Evolutionary conservation across 208 protist species (phyloP).

Genomic region (Trypanosoma grayi): DNA sequence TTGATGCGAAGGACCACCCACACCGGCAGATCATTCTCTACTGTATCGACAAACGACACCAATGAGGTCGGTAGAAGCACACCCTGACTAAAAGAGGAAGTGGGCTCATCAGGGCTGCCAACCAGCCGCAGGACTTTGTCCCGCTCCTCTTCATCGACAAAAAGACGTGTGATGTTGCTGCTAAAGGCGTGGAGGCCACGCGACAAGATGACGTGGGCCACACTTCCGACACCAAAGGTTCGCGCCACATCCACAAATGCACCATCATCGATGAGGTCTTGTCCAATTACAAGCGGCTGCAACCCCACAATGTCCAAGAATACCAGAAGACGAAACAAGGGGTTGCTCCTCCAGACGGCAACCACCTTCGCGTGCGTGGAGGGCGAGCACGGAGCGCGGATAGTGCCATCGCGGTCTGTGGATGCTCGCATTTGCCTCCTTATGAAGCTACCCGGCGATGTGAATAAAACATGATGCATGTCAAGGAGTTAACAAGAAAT

Average conservation of each 20-base stretch:
- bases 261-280: slow-evolving; percentile 36
- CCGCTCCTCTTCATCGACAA: slow-evolving; percentile 40
- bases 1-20: slow-evolving; percentile 41
- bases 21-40: slow-evolving; percentile 50
- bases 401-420: neutral
- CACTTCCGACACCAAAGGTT: slow-evolving; percentile 35
- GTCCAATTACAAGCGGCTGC: slow-evolving; percentile 41
- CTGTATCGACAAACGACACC: slow-evolving; percentile 28
- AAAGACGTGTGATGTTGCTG: slow-evolving; percentile 46
- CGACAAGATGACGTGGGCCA: slow-evolving; percentile 44
- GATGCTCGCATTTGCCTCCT: neutral
- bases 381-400: neutral
- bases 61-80: slow-evolving; percentile 47
- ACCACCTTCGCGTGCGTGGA: slow-evolving; percentile 1
- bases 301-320: slow-evolving; percentile 81
- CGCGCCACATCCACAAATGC: slow-evolving; percentile 33
- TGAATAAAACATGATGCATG: too few species aligned
- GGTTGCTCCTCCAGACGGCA: slow-evolving; percentile 42
- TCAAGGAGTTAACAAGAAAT: too few species aligned
- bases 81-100: slow-evolving; percentile 28
- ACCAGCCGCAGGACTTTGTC: slow-evolving; percentile 36
- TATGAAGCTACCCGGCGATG: too few species aligned
- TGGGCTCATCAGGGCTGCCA: slow-evolving; percentile 14
- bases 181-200: slow-evolving; percentile 43
- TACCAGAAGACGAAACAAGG: slow-evolving; percentile 74